Base-by-base conservation (phyloP, 176 grass and related monocot species). In the Ampelocalamus luodianensis region DNA sequence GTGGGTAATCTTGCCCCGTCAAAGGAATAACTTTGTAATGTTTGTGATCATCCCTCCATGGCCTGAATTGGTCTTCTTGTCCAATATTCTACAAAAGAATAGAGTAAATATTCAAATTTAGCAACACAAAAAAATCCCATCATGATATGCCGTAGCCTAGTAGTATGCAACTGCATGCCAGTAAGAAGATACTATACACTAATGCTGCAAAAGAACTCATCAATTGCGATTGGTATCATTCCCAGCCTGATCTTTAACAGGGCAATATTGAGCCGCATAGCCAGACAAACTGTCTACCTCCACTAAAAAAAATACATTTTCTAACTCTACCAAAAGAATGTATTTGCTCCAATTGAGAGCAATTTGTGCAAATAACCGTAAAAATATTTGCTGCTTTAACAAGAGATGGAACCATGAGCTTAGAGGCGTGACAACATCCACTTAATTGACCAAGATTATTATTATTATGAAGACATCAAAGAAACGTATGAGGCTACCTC, bases 81-180 rank as follows among this genome's bases (percentile, higher is more conserved):
- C 79, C 79, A 72, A 51, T 49, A 75, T 97, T 97, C 91, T 92
- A 39, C 87, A 91, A n/a, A 91, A 66, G 32, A 85, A 87, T 45
- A 60, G 6, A 75, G 22, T 55, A 80, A 76, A 64, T 49, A 86
- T 42, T 89, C 43, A 73, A 65, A 77, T 37, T 58, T 65, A 68
- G 17, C 46, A 29, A 20, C 0, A 80, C 83, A 68, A 4, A 17
- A 15, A 82, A 46, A n/a, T 56, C 43, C 65, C 22, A 29, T 71
- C 14, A 26, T 43, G 51, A 16, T 59, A 42, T 38, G 39, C 6
- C 44, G n/a, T 59, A 74, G 50, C 61, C 55, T 58, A 23, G 20
- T 94, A 46, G 61, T 42, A 58, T 50, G 61, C 76, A 55, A 71
- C 17, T 39, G 17, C 48, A 66, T 79, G 59, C 38, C 53, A 76